phyloP scores from a whole-genome alignment of 2,329 filamentous ascomycete genomes.

The Apiospora kogelbergensis region DNA sequence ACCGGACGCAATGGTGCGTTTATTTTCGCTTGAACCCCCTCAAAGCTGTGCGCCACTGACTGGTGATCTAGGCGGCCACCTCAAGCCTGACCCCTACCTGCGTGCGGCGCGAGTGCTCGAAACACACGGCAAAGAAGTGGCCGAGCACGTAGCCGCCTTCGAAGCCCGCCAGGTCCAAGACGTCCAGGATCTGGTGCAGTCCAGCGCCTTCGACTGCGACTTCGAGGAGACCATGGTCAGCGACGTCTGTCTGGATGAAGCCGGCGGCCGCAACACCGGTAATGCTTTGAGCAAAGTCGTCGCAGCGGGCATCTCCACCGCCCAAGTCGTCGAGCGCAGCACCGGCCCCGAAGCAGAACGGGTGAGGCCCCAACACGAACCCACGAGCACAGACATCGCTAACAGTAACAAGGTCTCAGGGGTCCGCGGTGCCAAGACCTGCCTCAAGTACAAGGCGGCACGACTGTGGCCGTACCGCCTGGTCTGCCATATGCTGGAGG shows the following conservation, averaged over 20 bases:
- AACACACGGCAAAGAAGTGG: constrained; percentile 10
- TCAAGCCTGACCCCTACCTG: constrained; percentile 11
- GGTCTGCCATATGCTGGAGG: constrained; percentile 8
- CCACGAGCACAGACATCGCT: not conserved
- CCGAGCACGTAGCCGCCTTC: constrained; percentile 11
- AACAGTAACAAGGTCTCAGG: constrained; percentile 11
- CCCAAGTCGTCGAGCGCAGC: not conserved
- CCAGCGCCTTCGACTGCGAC: constrained; percentile 11
- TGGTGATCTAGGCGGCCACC: constrained; percentile 8
- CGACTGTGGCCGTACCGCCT: constrained; percentile 13
- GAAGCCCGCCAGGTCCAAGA: constrained; percentile 10
- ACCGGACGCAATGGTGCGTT: constrained; percentile 12
- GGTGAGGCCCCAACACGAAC: not conserved
- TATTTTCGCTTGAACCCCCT: not conserved
- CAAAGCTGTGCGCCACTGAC: not conserved
- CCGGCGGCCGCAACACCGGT: not conserved
- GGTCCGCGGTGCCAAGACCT: constrained; percentile 12
- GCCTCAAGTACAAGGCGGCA: constrained; percentile 8
- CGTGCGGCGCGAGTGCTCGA: not conserved
- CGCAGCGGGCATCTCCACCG: not conserved
- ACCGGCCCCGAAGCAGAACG: constrained; percentile 7
- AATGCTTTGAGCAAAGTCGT: not conserved
- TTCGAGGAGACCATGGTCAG: constrained; percentile 13
- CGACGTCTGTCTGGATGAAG: constrained; percentile 13
- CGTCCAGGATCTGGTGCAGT: not conserved